A percentile compares a stretch with the other conserved stretches of the same genome.
phyloP scores from a whole-genome alignment of 1,284 basidiomycete genomes.

The Kalmanozyma brasiliensis region DNA sequence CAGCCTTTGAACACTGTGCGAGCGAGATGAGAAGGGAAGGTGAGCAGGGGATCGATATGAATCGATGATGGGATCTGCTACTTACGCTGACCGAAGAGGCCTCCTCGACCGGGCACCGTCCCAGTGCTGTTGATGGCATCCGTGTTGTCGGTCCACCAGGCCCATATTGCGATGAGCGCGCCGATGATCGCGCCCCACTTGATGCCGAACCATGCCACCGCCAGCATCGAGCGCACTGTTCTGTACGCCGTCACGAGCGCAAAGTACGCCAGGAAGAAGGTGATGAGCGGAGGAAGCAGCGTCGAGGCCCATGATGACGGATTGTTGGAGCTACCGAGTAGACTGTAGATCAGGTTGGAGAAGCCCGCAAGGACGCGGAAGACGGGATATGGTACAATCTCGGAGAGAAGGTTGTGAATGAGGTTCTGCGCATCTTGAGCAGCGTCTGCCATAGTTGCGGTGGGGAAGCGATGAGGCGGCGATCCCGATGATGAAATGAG shows the following conservation, averaged over 20 bases:
- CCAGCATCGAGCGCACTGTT: constrained; percentile 43
- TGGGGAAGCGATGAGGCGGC: background rate
- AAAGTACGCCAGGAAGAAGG: constrained; percentile 55
- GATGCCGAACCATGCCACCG: constrained; percentile 52
- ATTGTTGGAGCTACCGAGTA: constrained; percentile 44
- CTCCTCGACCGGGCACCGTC: constrained; percentile 17
- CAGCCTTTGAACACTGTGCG: constrained; percentile 35
- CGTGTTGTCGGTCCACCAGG: constrained; percentile 52
- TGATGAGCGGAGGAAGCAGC: constrained; percentile 52
- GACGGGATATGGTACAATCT: constrained; percentile 42
- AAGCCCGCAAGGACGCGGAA: constrained; percentile 50
- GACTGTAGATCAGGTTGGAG: constrained; percentile 50
- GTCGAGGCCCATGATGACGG: constrained; percentile 54
- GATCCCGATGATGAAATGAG: background rate
- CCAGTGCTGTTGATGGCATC: constrained; percentile 46
- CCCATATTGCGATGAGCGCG: constrained; percentile 50
- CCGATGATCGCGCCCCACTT: constrained; percentile 59
- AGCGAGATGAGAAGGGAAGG: background rate
- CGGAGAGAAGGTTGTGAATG: constrained; percentile 38
- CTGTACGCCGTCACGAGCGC: constrained; percentile 54
- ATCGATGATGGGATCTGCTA: constrained; percentile 3
- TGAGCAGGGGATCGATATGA: background rate
- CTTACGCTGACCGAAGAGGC: constrained; percentile 41
- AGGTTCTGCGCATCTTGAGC: constrained; percentile 14
- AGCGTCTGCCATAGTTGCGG: constrained; percentile 30